Base-by-base conservation (phyloP, 176 grass and related monocot species). In the Coix lacrymajobi region DNA sequence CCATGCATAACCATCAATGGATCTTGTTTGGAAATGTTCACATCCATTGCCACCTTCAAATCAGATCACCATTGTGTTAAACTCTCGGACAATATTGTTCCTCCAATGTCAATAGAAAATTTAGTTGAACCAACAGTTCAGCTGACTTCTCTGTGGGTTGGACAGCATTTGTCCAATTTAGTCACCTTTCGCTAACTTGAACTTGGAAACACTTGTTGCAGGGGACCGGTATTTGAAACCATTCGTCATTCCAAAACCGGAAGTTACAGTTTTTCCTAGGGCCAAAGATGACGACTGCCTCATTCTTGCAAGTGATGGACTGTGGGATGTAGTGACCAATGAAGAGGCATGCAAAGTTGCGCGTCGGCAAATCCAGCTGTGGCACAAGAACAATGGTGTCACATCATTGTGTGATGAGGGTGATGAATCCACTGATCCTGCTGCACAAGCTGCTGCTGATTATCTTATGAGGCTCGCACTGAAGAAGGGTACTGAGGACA, bases 281-380 rank as follows among this genome's bases (percentile, higher is more conserved):
- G 79, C 92, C 0, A 97, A 90, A 90, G 94, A 92, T 76, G 94
- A 97, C 8, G 91, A 97, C 62, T 97, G 91, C 29, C 92, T 97
- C 34, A 82, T 97, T 62, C 75, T 97, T 32, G 94, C 94, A 7
- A 97, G 92, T 36, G 94, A 97, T 57, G 94, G 94, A 22, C 80
- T 97, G 12, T 94, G 94, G 94, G 94, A 97, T 31, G 91, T 94
- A 0, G 69, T 97, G 58, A 82, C 91, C 2, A 97, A 94, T 44
- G 87, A 97, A 92, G 94, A 97, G 69, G 94, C 89, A 22, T 97
- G 91, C 71, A 93, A 94, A 70, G 80, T 88, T 8, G 91, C 89
- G 0, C 92, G 92, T 3, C 87, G 83, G 43, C 90, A 93, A 26
- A 97, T 97, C 76, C 92, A 90, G 25, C 34, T 81, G 36, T 97